Evolutionary conservation across 179 eudicot species (phyloP).

Genomic region (Pouteria campechiana): DNA sequence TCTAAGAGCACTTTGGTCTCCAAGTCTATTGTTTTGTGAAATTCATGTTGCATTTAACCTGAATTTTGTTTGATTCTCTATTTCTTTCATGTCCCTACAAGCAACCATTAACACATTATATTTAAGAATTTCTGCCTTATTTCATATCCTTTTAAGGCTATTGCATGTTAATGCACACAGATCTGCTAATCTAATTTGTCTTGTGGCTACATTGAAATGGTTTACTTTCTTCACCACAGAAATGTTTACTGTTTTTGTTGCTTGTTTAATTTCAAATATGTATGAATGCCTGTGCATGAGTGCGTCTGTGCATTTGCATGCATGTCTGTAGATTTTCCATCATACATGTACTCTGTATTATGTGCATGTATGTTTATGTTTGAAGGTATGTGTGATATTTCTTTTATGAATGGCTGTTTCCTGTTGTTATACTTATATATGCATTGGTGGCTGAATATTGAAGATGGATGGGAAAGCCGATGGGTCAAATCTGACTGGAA

Average conservation of each 20-base stretch:
- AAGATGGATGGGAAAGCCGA: conserved; percentile 86
- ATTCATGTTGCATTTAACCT: not conserved
- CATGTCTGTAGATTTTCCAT: not conserved
- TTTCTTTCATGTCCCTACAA: conserved; percentile 3
- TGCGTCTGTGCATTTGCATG: not conserved
- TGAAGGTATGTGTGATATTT: not conserved
- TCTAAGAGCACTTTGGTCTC: too few relatives aligned
- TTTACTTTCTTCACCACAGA: too few relatives aligned
- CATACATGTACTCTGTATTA: not conserved
- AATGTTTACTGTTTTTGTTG: too few relatives aligned
- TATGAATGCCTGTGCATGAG: not conserved
- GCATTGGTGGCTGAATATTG: not conserved
- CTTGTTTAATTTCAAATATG: too few relatives aligned
- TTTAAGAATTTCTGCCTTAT: not conserved
- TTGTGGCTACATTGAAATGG: not conserved
- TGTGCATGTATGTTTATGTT: not conserved
- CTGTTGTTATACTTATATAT: not conserved
- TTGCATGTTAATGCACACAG: not conserved
- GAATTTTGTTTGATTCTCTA: not conserved
- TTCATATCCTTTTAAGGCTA: not conserved
- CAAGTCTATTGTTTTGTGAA: too few relatives aligned
- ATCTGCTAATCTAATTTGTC: conserved; percentile 1
- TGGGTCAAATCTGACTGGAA: conserved; percentile 99
- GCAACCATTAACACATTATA: not conserved
- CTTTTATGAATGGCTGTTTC: not conserved